Conservation (phyloP, 2,329 filamentous ascomycete genomes). For the Corynespora cassiicola region DNA sequence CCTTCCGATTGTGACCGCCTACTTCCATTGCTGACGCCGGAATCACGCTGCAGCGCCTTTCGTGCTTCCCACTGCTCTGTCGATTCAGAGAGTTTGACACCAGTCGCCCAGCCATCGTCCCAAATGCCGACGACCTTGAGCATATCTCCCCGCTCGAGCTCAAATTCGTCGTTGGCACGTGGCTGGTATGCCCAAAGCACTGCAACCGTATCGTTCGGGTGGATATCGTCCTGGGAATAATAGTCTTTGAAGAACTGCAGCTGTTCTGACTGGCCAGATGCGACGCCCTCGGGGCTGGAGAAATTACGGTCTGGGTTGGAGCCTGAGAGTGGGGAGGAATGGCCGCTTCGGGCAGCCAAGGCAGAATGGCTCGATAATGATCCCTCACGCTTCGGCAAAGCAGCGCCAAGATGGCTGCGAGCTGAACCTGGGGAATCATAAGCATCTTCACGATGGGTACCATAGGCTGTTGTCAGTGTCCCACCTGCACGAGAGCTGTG, state of each 20-base stretch:
- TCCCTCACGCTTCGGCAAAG: conserved; percentile 73
- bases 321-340: conserved; percentile 71
- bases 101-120: conserved; percentile 99
- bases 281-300: conserved; percentile 83
- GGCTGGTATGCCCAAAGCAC: conserved; percentile 97
- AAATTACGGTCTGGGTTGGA: conserved; percentile 64
- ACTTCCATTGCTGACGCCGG: conserved; percentile 86
- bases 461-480: no score
- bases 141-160: conserved; percentile 95
- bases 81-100: conserved; percentile 79
- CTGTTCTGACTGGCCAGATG: conserved; percentile 93
- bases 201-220: conserved; percentile 86
- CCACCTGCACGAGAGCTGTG: conserved; percentile 48
- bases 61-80: conserved; percentile 89
- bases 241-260: conserved; percentile 98
- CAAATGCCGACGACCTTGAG: conserved; percentile 97
- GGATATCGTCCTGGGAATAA: conserved; percentile 96
- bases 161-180: conserved; percentile 89
- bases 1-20: conserved; percentile 36
- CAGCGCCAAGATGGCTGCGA: conserved; percentile 45
- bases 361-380: conserved; percentile 87
- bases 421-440: conserved; percentile 77
- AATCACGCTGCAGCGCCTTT: conserved; percentile 82
- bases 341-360: conserved; percentile 70
- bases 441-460: conserved; percentile 53